Evolutionary conservation across 192 early-diverging fungal genomes (phyloP).

Genomic region (Coemansia sp.): DNA sequence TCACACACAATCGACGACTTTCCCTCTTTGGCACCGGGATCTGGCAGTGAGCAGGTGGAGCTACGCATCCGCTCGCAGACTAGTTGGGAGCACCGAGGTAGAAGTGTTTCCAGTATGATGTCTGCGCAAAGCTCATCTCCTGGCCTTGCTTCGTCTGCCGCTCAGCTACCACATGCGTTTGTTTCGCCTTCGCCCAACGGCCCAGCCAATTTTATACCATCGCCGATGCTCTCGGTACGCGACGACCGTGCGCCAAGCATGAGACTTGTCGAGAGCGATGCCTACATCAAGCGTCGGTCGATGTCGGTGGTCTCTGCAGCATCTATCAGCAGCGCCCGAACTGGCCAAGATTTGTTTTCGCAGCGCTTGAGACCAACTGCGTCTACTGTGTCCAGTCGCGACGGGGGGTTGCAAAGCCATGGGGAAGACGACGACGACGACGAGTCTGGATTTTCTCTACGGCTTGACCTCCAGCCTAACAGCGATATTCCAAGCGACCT

Average conservation of each 20-base stretch:
- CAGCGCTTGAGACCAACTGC: constrained; percentile 3
- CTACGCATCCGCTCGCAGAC: constrained; percentile 24
- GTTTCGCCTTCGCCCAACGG: neutral
- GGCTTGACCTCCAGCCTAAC: constrained; percentile 33
- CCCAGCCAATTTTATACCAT: neutral
- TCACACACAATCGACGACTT: constrained; percentile 46
- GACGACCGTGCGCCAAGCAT: neutral
- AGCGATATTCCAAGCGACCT: constrained; percentile 42
- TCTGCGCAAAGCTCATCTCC: constrained; percentile 20
- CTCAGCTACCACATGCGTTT: neutral
- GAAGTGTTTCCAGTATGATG: constrained; percentile 11
- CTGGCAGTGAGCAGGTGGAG: constrained; percentile 17
- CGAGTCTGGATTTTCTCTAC: constrained; percentile 23
- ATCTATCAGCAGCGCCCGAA: constrained; percentile 10
- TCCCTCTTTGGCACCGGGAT: constrained; percentile 28
- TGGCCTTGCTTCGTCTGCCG: neutral
- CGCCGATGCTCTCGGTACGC: constrained; percentile 14
- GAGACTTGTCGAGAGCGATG: constrained; percentile 4
- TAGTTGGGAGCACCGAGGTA: constrained; percentile 23
- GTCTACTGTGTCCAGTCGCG: neutral
- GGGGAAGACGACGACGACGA: constrained; percentile 19
- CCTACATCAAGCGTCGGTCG: constrained; percentile 37
- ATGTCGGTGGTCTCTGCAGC: constrained; percentile 42
- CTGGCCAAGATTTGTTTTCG: constrained; percentile 4
- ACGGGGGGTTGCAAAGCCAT: neutral